Evolutionary conservation across 257 asterid genomes (phyloP), one percentile per base, ranked within the genome.

Genomic region (Solanum chaucha): DNA sequence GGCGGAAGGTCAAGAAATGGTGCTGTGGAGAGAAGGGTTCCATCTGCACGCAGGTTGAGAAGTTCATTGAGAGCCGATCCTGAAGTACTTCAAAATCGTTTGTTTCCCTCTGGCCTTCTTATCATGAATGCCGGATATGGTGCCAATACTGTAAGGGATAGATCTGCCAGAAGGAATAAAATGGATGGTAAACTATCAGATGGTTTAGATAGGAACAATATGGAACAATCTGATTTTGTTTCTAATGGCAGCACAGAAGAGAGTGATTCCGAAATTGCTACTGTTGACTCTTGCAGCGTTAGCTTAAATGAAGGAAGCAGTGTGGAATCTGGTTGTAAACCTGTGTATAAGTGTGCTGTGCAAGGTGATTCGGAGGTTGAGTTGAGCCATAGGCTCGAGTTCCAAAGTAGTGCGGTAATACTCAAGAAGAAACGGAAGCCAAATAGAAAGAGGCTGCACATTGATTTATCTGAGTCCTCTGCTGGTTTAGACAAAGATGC

Each of bases 351-450:
- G 84, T 86, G 70, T 55, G 74, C 82, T 70, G 95, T 92, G 87
- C 88, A 90, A 84, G 84, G 89, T 91, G 94, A 88, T 72, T 89
- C 87, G 51, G 93, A 91, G 75, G 87, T 89, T 8, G 94, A 93
- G 89, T 89, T 92, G 83, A 93, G 91, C 80, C 93, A 88, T 86
- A 91, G 92, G 88, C 94, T 94, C 81, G 96, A 93, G 67, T 94
- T 95, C 90, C 94, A 91, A 88, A 90, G 90, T 28, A 94, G 83
- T 87, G 92, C 92, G 8, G 88, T 89, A 88, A 89, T 95, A 67
- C 82, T 90, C 67, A 95, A 93, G 92, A 95, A 92, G 94, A 96
- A 92, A 91, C 91, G 98, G 89, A 94, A 90, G 92, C 94, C 92
- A 82, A 92, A 88, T 86, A 91, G 97, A n/a, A 96, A 95, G 91